A percentile compares a stretch with the other conserved stretches of the same genome.
These are phyloP conservation scores for Lavandula angustifolia DNA, from an alignment of 257 asterid genomes.

Conservation along the genomic window DNA sequence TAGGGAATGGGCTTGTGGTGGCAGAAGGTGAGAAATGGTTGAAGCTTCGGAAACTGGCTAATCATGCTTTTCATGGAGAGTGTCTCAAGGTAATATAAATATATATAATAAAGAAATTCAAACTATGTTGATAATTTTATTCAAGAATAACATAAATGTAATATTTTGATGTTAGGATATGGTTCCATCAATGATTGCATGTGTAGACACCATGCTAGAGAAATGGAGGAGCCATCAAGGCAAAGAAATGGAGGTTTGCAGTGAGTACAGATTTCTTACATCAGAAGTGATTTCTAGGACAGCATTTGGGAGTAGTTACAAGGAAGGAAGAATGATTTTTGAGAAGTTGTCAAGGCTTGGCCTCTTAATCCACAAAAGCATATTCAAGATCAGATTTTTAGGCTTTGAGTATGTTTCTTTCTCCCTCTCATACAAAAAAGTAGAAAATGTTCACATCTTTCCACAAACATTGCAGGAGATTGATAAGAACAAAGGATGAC, in stretches of 20 bases:
- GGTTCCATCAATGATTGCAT: constrained; percentile 55
- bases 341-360: constrained; percentile 40
- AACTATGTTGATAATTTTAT: neutral
- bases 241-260: constrained; percentile 48
- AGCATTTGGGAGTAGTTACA: constrained; percentile 64
- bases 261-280: constrained; percentile 46
- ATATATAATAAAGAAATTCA: too few species aligned
- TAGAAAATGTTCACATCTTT: neutral
- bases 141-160: neutral
- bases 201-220: constrained; percentile 47
- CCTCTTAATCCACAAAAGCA: constrained; percentile 26
- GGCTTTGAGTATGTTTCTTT: constrained; percentile 31
- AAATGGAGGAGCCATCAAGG: constrained; percentile 41
- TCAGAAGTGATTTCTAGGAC: constrained; percentile 65
- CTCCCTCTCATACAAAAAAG: neutral
- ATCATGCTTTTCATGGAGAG: constrained; percentile 63
- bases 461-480: constrained; percentile 30
- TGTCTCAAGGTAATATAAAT: constrained; percentile 41
- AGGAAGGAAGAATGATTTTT: constrained; percentile 55
- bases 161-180: constrained; percentile 37
- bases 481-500: constrained; percentile 39
- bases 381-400: constrained; percentile 26
- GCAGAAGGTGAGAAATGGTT: constrained; percentile 58
- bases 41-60: constrained; percentile 54
- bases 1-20: constrained; percentile 50